Conservation (phyloP, 176 grass and related monocot genomes). For the Paspalum notatum region DNA sequence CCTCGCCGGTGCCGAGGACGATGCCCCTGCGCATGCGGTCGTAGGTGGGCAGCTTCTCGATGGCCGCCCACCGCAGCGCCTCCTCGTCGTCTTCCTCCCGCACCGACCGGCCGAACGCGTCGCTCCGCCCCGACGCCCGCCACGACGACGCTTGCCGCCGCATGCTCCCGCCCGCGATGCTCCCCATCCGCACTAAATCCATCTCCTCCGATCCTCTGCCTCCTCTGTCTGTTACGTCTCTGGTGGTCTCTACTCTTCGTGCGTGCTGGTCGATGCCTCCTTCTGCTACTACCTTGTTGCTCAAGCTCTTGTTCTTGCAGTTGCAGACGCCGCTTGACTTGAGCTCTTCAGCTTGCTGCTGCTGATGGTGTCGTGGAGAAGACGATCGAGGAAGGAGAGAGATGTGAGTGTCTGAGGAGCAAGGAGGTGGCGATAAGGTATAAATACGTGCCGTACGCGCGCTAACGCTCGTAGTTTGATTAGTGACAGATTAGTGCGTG, state of each 20-base stretch:
- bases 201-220: not conserved
- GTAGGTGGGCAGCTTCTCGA: constrained; percentile 94
- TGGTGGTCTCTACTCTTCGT: too few species aligned
- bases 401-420: not conserved
- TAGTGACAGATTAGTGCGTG: not conserved
- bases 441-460: constrained; percentile 26
- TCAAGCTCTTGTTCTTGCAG: too few species aligned
- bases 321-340: too few species aligned
- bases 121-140: constrained; percentile 50
- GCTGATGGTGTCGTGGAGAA: not conserved
- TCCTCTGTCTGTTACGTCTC: not conserved
- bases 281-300: too few species aligned
- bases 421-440: not conserved
- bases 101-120: constrained; percentile 64
- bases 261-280: too few species aligned
- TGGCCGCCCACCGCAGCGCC: constrained; percentile 87
- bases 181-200: constrained; percentile 48
- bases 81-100: constrained; percentile 93
- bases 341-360: too few species aligned
- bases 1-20: constrained; percentile 48
- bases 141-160: constrained; percentile 63
- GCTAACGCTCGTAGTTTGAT: not conserved
- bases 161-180: constrained; percentile 41
- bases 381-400: not conserved
- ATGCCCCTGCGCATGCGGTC: constrained; percentile 88